A percentile compares a stretch with the other conserved stretches of the same genome.
phyloP scores from a whole-genome alignment of 208 protist species.

The Trypanosoma brucei region DNA sequence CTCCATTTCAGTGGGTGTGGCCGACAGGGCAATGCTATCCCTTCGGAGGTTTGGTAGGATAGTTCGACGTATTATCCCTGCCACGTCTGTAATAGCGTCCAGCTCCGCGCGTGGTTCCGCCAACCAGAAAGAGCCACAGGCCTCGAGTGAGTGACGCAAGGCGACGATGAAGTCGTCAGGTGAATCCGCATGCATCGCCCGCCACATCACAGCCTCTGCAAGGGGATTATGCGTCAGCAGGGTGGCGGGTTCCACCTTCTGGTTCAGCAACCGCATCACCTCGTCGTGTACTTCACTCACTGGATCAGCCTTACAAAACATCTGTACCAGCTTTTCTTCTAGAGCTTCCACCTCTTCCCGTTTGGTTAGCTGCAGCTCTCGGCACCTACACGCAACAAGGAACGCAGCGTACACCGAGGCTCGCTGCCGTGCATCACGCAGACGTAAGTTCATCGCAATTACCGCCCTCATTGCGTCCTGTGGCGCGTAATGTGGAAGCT shows the following conservation, averaged over 20 bases:
- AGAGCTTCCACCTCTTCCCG: constrained; percentile 52
- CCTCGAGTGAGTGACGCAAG: constrained; percentile 36
- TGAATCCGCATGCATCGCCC: constrained; percentile 65
- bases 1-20: constrained; percentile 19
- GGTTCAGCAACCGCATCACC: constrained; percentile 59
- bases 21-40: not conserved
- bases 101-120: constrained; percentile 36
- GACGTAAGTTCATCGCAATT: constrained; percentile 47
- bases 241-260: constrained; percentile 29
- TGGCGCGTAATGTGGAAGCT: constrained; percentile 47
- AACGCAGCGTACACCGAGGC: constrained; percentile 68
- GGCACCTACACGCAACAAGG: constrained; percentile 41
- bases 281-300: constrained; percentile 30
- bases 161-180: constrained; percentile 35
- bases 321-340: constrained; percentile 54
- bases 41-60: constrained; percentile 32
- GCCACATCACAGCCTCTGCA: constrained; percentile 73
- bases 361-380: constrained; percentile 35
- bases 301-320: constrained; percentile 49
- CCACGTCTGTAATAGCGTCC: constrained; percentile 67
- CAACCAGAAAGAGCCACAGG: constrained; percentile 62
- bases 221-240: constrained; percentile 61
- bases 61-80: constrained; percentile 45
- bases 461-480: constrained; percentile 40
- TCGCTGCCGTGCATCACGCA: constrained; percentile 42